Evolutionary conservation across 2,329 filamentous ascomycete genomes (phyloP).

Genomic region (Acephala macrosclerotiorum): DNA sequence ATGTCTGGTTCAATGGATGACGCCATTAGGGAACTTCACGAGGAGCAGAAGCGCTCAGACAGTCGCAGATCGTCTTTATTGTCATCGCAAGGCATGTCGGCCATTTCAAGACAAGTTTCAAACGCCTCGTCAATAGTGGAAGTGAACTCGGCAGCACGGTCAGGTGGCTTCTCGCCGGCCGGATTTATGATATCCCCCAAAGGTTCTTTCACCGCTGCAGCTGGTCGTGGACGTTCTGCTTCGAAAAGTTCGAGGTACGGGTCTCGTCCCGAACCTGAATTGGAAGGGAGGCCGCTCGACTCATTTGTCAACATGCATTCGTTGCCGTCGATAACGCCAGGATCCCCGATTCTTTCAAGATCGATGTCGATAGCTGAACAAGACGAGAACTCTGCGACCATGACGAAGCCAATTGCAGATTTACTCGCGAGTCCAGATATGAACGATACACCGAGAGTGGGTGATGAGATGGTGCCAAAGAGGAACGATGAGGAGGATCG

Average conservation of each 20-base stretch:
- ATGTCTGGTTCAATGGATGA: slow-evolving; percentile 77
- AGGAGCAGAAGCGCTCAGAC: slow-evolving; percentile 74
- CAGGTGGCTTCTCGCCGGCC: slow-evolving; percentile 74
- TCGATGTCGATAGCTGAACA: slow-evolving; percentile 39
- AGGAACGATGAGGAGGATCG: slow-evolving; percentile 29
- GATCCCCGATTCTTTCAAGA: slow-evolving; percentile 34
- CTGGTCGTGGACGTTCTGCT: slow-evolving; percentile 56
- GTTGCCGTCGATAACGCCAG: slow-evolving; percentile 26
- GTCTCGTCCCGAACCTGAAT: slow-evolving; percentile 43
- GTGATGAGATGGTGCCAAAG: slow-evolving; percentile 13
- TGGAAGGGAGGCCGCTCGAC: slow-evolving; percentile 44
- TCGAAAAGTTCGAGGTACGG: slow-evolving; percentile 57
- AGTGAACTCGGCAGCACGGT: slow-evolving; percentile 69
- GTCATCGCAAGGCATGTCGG: slow-evolving; percentile 49
- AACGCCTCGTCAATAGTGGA: slow-evolving; percentile 70
- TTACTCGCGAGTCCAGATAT: slow-evolving; percentile 25
- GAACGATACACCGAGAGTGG: slow-evolving; percentile 5
- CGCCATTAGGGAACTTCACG: slow-evolving; percentile 77
- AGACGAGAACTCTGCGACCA: slow-evolving; percentile 37
- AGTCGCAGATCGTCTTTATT: slow-evolving; percentile 70
- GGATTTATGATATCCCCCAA: slow-evolving; percentile 73
- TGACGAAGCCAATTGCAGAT: slow-evolving; percentile 36
- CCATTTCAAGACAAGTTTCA: slow-evolving; percentile 53
- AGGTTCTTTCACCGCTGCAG: slow-evolving; percentile 61
- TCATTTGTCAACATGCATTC: slow-evolving; percentile 40